These are phyloP conservation scores for Cutaneotrichosporon dermatis DNA, from an alignment of 1,284 basidiomycete genomes.

Conservation along the genomic window DNA sequence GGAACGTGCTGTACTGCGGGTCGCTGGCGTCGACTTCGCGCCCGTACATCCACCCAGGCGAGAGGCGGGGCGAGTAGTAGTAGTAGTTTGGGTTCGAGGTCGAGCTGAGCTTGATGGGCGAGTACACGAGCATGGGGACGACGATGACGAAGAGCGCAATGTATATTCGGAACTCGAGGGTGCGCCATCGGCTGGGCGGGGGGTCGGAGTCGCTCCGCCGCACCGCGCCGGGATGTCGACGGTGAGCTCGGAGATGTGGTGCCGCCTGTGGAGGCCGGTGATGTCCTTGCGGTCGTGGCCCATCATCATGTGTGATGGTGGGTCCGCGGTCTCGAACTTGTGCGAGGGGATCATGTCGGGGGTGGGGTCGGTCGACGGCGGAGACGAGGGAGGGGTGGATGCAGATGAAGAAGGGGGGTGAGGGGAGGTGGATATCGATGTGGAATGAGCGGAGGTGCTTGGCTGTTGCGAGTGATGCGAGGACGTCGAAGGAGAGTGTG, in stretches of 20 bases:
- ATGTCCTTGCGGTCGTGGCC: background rate
- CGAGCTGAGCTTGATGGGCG: slow-evolving; percentile 71
- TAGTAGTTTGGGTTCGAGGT: slow-evolving; percentile 73
- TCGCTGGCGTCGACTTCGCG: slow-evolving; percentile 69
- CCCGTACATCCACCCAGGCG: slow-evolving; percentile 54
- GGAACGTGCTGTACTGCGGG: slow-evolving; percentile 75
- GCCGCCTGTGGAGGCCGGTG: background rate
- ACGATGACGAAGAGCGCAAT: slow-evolving; percentile 60
- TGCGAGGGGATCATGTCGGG: background rate
- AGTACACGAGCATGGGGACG: slow-evolving; percentile 73
- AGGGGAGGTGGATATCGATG: too few relatives aligned
- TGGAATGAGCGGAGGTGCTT: background rate
- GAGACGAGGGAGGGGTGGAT: background rate
- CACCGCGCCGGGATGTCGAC: slow-evolving; percentile 25
- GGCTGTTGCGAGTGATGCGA: background rate
- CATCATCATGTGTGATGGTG: background rate
- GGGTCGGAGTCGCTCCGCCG: slow-evolving; percentile 11
- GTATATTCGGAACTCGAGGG: slow-evolving; percentile 79
- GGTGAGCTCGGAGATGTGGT: slow-evolving; percentile 35
- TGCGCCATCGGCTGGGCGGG: slow-evolving; percentile 61
- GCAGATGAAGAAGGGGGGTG: background rate
- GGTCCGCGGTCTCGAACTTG: background rate
- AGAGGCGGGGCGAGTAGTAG: slow-evolving; percentile 60
- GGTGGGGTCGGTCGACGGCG: background rate
- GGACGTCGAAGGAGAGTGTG: slow-evolving; percentile 1